Evolutionary conservation across 345 rosid genomes (phyloP).

Genomic region (Aegle marmelos): DNA sequence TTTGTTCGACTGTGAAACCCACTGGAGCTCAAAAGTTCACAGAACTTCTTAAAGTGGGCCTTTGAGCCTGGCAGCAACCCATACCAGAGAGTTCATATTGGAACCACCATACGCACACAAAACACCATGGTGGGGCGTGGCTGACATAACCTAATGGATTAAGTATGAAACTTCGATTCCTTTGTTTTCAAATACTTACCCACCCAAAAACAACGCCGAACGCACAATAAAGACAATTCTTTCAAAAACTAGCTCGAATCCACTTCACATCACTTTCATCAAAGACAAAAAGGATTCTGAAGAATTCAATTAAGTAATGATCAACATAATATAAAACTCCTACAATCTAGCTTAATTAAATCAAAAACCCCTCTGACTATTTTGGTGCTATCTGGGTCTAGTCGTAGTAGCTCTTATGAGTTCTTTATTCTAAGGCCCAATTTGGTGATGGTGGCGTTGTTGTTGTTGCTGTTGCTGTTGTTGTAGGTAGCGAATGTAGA

Average conservation of each 20-base stretch:
- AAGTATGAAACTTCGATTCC: background rate
- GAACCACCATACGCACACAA: too few relatives aligned
- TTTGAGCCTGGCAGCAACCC: background rate
- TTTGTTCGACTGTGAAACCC: background rate
- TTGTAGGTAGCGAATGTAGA: background rate
- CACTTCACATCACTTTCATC: constrained; percentile 18
- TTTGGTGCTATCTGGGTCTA: constrained; percentile 6
- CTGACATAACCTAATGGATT: too few relatives aligned
- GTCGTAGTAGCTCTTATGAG: background rate
- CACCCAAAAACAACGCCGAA: background rate
- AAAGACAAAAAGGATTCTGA: background rate
- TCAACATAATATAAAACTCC: constrained; percentile 5
- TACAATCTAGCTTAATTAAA: constrained; percentile 5
- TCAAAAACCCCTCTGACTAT: constrained; percentile 14
- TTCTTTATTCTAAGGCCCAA: background rate
- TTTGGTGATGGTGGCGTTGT: constrained; percentile 13
- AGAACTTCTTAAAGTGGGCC: background rate
- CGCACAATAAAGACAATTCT: background rate
- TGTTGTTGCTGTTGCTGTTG: constrained; percentile 1
- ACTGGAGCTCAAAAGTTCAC: background rate
- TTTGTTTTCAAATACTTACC: background rate
- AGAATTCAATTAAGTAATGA: constrained; percentile 29
- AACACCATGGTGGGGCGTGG: too few relatives aligned
- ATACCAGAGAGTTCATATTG: background rate
- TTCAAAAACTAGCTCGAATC: constrained; percentile 18